Conservation (phyloP, 371 early-diverging fungal genomes). For the Basidiobolus meristosporus region DNA sequence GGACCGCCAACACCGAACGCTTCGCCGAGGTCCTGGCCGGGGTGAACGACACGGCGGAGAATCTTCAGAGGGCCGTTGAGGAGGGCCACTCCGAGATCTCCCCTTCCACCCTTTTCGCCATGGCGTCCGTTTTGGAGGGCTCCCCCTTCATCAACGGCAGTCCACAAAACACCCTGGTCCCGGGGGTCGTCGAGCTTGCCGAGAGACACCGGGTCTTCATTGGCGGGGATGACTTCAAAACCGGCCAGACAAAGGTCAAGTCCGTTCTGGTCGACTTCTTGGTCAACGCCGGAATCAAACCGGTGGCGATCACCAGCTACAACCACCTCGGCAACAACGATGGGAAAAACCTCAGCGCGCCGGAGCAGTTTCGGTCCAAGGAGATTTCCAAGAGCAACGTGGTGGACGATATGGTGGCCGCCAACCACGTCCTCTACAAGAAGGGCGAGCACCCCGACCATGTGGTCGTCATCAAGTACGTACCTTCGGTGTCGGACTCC, state of each 20-base stretch:
- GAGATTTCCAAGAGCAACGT: slow-evolving; percentile 94
- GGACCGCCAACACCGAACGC: slow-evolving; percentile 98
- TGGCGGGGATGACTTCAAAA: slow-evolving; percentile 97
- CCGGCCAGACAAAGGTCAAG: slow-evolving; percentile 97
- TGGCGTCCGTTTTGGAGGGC: slow-evolving; percentile 87
- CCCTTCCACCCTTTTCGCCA: slow-evolving; percentile 92
- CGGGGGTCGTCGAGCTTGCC: slow-evolving; percentile 80
- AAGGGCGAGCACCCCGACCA: slow-evolving; percentile 86
- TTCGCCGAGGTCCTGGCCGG: slow-evolving; percentile 60
- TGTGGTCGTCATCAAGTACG: slow-evolving; percentile 94
- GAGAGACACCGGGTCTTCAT: slow-evolving; percentile 73
- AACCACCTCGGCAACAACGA: slow-evolving; percentile 98
- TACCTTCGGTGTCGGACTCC: slow-evolving; percentile 88
- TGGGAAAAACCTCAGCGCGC: slow-evolving; percentile 90
- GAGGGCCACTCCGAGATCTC: slow-evolving; percentile 71
- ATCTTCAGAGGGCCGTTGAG: slow-evolving; percentile 63
- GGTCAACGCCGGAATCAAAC: slow-evolving; percentile 95
- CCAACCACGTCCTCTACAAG: slow-evolving; percentile 76
- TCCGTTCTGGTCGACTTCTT: slow-evolving; percentile 93
- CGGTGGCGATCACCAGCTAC: slow-evolving; percentile 86
- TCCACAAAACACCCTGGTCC: slow-evolving; percentile 96
- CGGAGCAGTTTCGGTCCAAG: slow-evolving; percentile 92
- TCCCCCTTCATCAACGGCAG: slow-evolving; percentile 93
- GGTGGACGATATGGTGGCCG: slow-evolving; percentile 94
- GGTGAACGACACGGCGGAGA: slow-evolving; percentile 89